Conservation (phyloP, 768 basidiomycete species). For the Leccinum variicolor region DNA sequence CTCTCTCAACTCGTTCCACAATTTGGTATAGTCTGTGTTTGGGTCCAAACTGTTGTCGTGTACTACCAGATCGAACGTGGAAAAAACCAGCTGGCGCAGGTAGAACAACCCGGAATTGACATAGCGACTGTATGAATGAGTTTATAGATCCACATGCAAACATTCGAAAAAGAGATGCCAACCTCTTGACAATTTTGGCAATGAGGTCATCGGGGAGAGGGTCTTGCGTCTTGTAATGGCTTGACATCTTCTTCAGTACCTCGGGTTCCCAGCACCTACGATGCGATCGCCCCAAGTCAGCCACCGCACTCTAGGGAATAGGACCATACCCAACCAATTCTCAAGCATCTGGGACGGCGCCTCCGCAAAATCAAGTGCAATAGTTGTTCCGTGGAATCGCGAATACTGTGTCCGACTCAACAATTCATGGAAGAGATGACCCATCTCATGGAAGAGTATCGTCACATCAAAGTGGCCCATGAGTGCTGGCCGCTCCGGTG, state of each 20-base stretch:
- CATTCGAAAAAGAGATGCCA: background rate
- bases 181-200: constrained; percentile 75
- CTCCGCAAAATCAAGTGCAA: constrained; percentile 82
- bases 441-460: constrained; percentile 93
- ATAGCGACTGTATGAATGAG: constrained; percentile 47
- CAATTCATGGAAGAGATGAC: constrained; percentile 68
- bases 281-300: background rate
- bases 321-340: constrained; percentile 56
- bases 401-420: constrained; percentile 67
- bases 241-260: constrained; percentile 72
- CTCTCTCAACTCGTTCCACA: constrained; percentile 77
- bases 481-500: constrained; percentile 73
- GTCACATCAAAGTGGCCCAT: constrained; percentile 89
- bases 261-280: constrained; percentile 77
- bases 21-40: constrained; percentile 64
- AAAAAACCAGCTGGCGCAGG: constrained; percentile 71
- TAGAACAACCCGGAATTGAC: constrained; percentile 82
- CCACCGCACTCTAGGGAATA: background rate
- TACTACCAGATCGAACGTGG: constrained; percentile 25
- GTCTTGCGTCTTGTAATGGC: constrained; percentile 74
- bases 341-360: constrained; percentile 92
- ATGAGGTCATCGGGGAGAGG: constrained; percentile 67
- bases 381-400: constrained; percentile 80
- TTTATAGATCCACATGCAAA: background rate
- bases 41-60: constrained; percentile 41